phyloP scores from a whole-genome alignment of 2,329 filamentous ascomycete species.

The Xylaria sp. region DNA sequence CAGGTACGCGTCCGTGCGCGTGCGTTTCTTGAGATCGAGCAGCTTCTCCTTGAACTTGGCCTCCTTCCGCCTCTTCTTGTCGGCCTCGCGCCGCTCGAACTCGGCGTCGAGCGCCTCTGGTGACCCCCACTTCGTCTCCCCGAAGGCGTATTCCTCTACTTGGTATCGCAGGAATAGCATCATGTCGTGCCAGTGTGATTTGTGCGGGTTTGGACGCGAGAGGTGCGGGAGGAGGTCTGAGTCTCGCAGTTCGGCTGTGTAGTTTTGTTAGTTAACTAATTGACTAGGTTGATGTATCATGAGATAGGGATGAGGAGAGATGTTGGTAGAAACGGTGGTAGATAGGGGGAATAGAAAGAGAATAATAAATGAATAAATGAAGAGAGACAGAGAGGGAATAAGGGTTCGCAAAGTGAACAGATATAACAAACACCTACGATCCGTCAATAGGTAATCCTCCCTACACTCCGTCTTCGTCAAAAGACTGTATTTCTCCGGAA shows the following conservation, averaged over 20 bases:
- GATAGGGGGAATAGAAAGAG: no score
- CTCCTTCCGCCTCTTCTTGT: conserved; percentile 88
- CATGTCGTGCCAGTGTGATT: conserved; percentile 98
- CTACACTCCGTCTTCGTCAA: conserved; percentile 96
- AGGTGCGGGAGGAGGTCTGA: conserved; percentile 87
- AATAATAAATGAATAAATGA: not conserved
- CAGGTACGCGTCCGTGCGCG: conserved; percentile 88
- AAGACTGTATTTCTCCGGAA: conserved; percentile 91
- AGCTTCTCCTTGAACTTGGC: conserved; percentile 92
- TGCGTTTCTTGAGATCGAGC: conserved; percentile 90
- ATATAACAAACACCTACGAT: conserved; percentile 68
- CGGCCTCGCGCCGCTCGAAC: conserved; percentile 80
- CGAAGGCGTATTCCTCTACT: conserved; percentile 91
- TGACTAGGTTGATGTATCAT: not conserved
- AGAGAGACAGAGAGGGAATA: not conserved
- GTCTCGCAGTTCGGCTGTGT: conserved; percentile 86
- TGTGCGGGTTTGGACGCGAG: conserved; percentile 92
- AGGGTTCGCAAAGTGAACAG: not conserved
- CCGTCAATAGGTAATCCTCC: conserved; percentile 94
- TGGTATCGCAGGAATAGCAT: conserved; percentile 95
- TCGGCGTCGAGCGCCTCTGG: conserved; percentile 87
- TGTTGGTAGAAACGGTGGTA: not conserved
- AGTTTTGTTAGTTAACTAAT: not conserved
- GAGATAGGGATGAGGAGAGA: not conserved
- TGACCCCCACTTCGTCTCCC: conserved; percentile 85